Evolutionary conservation across 345 rosid species (phyloP).

Genomic region (Euphorbia peplus): DNA sequence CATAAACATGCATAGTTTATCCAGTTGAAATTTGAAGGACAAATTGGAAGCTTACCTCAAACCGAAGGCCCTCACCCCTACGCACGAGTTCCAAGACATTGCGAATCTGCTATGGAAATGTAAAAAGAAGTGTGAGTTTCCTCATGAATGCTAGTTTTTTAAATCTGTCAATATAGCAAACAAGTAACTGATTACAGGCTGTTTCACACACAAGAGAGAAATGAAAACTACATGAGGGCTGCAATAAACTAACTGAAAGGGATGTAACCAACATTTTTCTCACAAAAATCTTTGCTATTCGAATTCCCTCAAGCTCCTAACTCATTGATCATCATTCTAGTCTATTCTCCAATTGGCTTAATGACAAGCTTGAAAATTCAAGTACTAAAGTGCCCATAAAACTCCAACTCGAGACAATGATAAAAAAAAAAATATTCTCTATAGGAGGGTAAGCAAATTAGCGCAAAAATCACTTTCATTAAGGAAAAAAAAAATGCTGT

Average conservation of each 20-base stretch:
- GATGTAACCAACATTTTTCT: background rate
- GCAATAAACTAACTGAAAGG: background rate
- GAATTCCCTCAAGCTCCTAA: background rate
- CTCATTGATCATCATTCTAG: background rate
- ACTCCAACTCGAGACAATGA: too few relatives aligned
- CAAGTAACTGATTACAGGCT: background rate
- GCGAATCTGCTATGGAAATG: slow-evolving; percentile 49
- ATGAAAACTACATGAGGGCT: background rate
- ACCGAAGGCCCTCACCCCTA: slow-evolving; percentile 67
- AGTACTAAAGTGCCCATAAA: background rate
- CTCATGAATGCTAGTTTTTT: background rate
- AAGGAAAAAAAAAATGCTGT: too few relatives aligned
- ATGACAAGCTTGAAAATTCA: background rate
- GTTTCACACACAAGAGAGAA: background rate
- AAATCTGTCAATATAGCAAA: background rate
- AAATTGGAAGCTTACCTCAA: slow-evolving; percentile 51
- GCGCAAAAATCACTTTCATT: too few relatives aligned
- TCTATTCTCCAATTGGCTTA: background rate
- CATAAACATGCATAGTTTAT: too few relatives aligned
- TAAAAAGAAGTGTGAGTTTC: slow-evolving; percentile 25
- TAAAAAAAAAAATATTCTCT: too few relatives aligned
- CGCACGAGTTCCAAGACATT: slow-evolving; percentile 82
- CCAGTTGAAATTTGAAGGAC: background rate
- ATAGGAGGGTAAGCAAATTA: background rate
- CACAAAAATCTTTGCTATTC: background rate